Base-by-base conservation (phyloP, 345 rosid species). In the Gossypium herbaceum region DNA sequence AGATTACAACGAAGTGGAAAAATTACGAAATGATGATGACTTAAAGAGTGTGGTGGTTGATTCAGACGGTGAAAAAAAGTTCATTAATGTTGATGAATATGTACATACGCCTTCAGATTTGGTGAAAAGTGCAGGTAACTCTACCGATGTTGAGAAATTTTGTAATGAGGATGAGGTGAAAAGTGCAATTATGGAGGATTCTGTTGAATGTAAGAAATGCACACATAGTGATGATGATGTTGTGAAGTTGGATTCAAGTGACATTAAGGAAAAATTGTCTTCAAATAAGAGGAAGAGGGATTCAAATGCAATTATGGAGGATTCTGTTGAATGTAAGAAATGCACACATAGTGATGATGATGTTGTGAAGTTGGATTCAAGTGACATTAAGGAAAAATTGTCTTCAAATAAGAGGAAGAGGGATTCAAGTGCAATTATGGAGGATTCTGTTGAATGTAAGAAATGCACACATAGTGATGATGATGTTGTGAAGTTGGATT, bases 1-100 rank as follows among this genome's bases (percentile, higher is more conserved):
- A 20, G 77, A 78, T 71, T 75, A 63, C 39, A 51, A 58, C 6
- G 83, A 65, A 66, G 74, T 61, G 34, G 83, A 60, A n/a, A 80
- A 80, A 24, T 67, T 72, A 41, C 75, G 51, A 12, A 65, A 69
- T 55, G 73, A 75, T 24, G 71, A 68, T 41, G 82, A 79, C 56
- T 75, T 64, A n/a, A 79, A 77, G 60, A 74, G 78, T 22, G 62
- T 43, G 11, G 51, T 80, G 68, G 60, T 71, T 62, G 80, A 55
- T 47, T 50, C 75, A 4, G 58, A 59, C 12, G 62, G 52, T 29
- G 77, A 60, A 43, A 68, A 72, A 34, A 83, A 81, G 50, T 41
- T 66, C 45, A 64, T 44, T n/a, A 62, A 29, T 52, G 52, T 25
- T 66, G 70, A 66, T 66, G 70, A 66, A 44, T 43, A 65, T 44